Evolutionary conservation across 2,329 filamentous ascomycete species (phyloP), one percentile per base, ranked within the genome.

Genomic region (Botryotinia narcissicola): DNA sequence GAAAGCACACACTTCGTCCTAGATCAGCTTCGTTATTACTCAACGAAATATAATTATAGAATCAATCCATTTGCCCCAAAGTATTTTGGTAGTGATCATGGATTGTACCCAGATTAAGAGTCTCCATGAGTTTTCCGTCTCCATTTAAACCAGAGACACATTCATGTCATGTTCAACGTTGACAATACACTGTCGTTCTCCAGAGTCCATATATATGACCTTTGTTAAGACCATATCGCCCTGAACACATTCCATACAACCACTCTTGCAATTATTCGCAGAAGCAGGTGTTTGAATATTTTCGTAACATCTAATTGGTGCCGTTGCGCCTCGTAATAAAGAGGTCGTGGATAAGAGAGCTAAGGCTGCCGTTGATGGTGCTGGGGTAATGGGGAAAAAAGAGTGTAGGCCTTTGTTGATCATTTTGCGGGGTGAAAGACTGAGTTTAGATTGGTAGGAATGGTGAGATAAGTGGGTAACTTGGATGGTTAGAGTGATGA

Each of bases 1-100:
- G 16, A 7, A 42, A 44, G 66, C 66, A 69, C 48, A 35, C 66
- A 69, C 22, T 69, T 69, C 48, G 48, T 69, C 48, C 66, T 57
- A 57, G 48, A 44, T 69, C 4, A 57, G 10, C n/a, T 44, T 32
- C 12, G 66, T 44, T 37, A 57, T 32, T 42, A 42, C 40, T 42
- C n/a, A 66, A 46, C 29, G 10, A 16, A 42, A 25, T 12, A 9
- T 42, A 40, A 10, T 57, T 42, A 42, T 57, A 42, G 10, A 57
- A 69, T 6, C 29, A 40, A 42, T 42, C 51, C 5, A 9, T 57
- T 54, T 68, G 20, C 20, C n/a, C 22, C 14, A 18, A 18, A 42
- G 22, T 18, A 14, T 40, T 20, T 16, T 62, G 22, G 8, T 18
- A 9, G 7, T n/a, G 35, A 62, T 14, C 7, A n/a, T 62, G 9